Evolutionary conservation across 2,329 filamentous ascomycete species (phyloP), one percentile per base, ranked within the genome.

Genomic region (Sporothrix sp.): DNA sequence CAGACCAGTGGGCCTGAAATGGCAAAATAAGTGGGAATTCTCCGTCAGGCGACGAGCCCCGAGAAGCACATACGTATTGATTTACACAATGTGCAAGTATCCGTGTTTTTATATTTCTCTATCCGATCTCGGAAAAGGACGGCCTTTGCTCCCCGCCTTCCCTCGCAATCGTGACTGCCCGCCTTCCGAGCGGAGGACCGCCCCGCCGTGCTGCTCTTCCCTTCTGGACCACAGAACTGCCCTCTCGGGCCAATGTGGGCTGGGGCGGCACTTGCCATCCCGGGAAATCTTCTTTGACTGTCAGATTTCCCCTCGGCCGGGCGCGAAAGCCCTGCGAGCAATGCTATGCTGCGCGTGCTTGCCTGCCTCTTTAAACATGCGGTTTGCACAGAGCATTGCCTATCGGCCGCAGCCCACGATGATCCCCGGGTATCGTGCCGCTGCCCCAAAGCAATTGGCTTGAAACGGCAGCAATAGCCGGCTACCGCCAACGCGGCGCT

Each of bases 221-320:
- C n/a, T n/a, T n/a, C 32, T 38, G 25, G 25, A 6, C 25, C 25
- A 28, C 25, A n/a, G 30, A 16, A 14, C 30, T 33, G 30, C 27
- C 40, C 18, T 21, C 42, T 53, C 44, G 43, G 48, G 36, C 48
- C 43, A 50, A 42, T 46, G 39, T 49, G 48, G 44, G 10, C 25
- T 40, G 3, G 10, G n/a, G 18, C n/a, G 23, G 28, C 33, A 45
- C 43, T 45, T 45, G 43, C 43, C 43, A 45, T 56, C 53, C 58
- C 58, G 58, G 58, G 53, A 59, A 59, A 60, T 59, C 52, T 52
- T 60, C 58, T 60, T 60, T 57, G 48, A n/a, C 35, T 32, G 27
- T 51, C 49, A 51, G 43, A 43, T 55, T 60, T 60, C 59, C 60
- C 55, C 59, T 61, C 59, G 60, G 57, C 60, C 60, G 59, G 58